These are phyloP conservation scores for Hortiboletus campestris DNA, from an alignment of 768 basidiomycete species.

Conservation along the genomic window DNA sequence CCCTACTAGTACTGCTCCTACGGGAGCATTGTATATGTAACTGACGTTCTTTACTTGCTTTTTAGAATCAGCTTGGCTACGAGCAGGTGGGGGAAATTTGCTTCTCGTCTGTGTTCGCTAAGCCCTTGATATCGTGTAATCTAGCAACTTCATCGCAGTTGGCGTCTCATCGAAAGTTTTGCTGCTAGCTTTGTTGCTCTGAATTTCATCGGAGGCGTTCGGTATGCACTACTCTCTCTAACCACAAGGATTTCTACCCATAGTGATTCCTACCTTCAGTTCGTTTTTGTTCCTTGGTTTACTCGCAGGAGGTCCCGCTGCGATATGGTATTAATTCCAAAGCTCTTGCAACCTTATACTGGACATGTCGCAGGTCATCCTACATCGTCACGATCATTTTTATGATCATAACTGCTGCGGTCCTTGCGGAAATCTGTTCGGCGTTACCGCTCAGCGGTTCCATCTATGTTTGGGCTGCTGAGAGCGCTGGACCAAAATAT, in stretches of 20 bases:
- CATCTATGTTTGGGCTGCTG: constrained; percentile 94
- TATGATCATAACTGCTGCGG: constrained; percentile 84
- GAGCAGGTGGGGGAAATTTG: constrained; percentile 53
- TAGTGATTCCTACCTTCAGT: constrained; percentile 34
- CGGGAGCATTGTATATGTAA: constrained; percentile 38
- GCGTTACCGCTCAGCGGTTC: constrained; percentile 85
- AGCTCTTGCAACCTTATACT: constrained; percentile 6
- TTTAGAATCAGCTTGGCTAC: constrained; percentile 72
- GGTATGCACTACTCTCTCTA: constrained; percentile 40
- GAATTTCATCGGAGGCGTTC: constrained; percentile 86
- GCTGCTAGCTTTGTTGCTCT: constrained; percentile 86
- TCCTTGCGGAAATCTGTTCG: constrained; percentile 89
- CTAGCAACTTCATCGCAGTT: constrained; percentile 83
- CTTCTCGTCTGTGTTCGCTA: background rate
- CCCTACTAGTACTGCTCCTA: constrained; percentile 41
- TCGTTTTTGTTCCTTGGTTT: constrained; percentile 79
- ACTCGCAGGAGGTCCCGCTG: constrained; percentile 82
- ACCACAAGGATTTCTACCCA: constrained; percentile 4
- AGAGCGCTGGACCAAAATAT: constrained; percentile 85
- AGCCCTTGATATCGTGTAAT: constrained; percentile 1
- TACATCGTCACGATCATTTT: constrained; percentile 80
- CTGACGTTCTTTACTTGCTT: constrained; percentile 46
- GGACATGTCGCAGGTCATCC: constrained; percentile 64
- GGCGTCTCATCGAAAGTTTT: constrained; percentile 82
- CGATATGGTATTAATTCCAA: constrained; percentile 58